These are phyloP conservation scores for Corymbia citriodora DNA, from an alignment of 441 rosid species.

Conservation along the genomic window DNA sequence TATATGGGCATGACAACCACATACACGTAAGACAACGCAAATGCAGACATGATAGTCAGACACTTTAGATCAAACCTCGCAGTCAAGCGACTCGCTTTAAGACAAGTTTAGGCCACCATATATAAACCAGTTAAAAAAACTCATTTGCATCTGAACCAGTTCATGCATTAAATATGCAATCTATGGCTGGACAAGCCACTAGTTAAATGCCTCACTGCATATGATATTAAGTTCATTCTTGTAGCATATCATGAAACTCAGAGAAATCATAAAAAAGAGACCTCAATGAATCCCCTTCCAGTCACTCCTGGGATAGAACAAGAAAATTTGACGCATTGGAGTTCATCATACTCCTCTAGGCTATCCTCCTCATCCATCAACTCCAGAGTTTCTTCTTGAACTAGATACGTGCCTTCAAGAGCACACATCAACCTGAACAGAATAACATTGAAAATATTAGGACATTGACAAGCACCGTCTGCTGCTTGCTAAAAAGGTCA, in stretches of 20 bases:
- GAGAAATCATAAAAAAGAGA: slow-evolving; percentile 4
- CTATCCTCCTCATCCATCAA: slow-evolving; percentile 23
- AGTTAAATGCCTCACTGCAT: background rate
- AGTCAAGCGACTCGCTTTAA: background rate
- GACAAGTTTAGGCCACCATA: background rate
- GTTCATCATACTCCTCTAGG: slow-evolving; percentile 41
- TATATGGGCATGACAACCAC: background rate
- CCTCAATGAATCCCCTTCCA: slow-evolving; percentile 98
- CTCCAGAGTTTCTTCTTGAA: slow-evolving; percentile 49
- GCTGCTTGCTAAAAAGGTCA: background rate
- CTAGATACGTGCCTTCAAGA: slow-evolving; percentile 73
- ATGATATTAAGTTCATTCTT: background rate
- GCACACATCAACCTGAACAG: slow-evolving; percentile 78
- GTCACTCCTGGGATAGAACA: slow-evolving; percentile 54
- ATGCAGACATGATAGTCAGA: background rate
- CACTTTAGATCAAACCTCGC: background rate
- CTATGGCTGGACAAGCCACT: background rate
- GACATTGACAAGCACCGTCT: background rate
- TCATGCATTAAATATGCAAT: background rate
- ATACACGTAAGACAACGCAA: background rate
- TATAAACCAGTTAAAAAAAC: background rate
- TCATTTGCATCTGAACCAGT: background rate
- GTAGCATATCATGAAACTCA: background rate
- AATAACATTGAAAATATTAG: background rate
- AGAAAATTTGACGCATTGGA: slow-evolving; percentile 50